Base-by-base conservation (phyloP, 495 filamentous ascomycete genomes). In the Tuber indicum region DNA sequence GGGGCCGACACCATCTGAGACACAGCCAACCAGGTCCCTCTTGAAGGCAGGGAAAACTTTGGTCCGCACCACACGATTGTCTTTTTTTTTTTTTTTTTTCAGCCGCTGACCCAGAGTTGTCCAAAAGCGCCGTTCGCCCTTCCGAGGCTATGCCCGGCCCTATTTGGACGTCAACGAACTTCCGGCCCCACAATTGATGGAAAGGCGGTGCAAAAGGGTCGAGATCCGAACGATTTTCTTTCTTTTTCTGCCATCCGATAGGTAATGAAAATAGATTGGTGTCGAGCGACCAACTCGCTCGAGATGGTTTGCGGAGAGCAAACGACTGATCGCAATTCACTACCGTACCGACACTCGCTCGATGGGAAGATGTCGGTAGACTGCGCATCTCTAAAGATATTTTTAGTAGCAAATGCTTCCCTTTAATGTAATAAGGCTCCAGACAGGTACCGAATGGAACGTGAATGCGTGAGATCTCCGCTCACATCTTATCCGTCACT, bases 331-430 rank as follows among this genome's bases (percentile, higher is more conserved):
- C 58, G 58, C 58, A 66, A 66, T 66, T 36, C 58, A 36, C 26
- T 36, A 43, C 42, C 9, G 42, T 43, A 4, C 58, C 58, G 58
- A 66, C 58, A 66, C 26, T 36, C 14, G 26, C 16, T 66, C n/a
- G 26, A 12, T 66, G 14, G 58, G 5, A 16, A 32, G 58, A 36
- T 26, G 26, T 66, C 58, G 58, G 58, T 66, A 66, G 26, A 36
- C 26, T 66, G 58, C 58, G 6, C 58, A 66, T 66, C 58, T 66
- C 32, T 66, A 66, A 66, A 36, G 58, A 66, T 66, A 66, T 66
- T 66, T 66, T 66, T 66, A 66, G 58, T 66, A 66, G 58, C 26
- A 66, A 66, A 66, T 66, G 26, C 58, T 66, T 16, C 58, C 26
- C 58, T 32, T 36, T 36, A 12, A 66, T 66, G 58, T 26, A 66